Evolutionary conservation across 805 yeast genomes (phyloP).

Genomic region (Kluyveromyces starmeri): DNA sequence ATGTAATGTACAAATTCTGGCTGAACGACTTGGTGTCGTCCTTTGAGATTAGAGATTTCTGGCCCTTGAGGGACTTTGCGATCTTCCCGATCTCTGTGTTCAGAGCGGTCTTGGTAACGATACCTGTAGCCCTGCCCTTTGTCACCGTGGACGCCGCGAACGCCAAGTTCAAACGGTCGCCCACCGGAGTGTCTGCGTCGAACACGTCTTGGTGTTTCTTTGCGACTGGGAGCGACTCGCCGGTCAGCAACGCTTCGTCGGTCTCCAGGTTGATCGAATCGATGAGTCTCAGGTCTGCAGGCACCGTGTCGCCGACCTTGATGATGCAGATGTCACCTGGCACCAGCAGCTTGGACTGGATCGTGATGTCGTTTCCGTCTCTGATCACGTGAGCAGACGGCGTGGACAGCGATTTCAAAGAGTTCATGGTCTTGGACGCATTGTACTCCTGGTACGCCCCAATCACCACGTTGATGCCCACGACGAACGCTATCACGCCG

Average conservation of each 20-base stretch:
- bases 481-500: conserved; percentile 81
- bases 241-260: conserved; percentile 91
- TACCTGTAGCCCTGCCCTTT: conserved; percentile 88
- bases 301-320: conserved; percentile 88
- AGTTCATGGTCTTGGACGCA: conserved; percentile 89
- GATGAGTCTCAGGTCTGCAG: conserved; percentile 83
- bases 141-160: conserved; percentile 95
- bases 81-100: conserved; percentile 92
- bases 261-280: conserved; percentile 71
- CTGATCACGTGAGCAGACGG: conserved; percentile 88
- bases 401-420: conserved; percentile 85
- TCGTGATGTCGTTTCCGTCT: conserved; percentile 60
- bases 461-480: conserved; percentile 82
- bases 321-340: conserved; percentile 93
- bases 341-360: conserved; percentile 75
- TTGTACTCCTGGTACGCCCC: conserved; percentile 96
- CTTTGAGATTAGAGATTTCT: conserved; percentile 19
- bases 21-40: conserved; percentile 36
- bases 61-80: conserved; percentile 62
- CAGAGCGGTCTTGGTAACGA: conserved; percentile 85
- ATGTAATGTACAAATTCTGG: conserved; percentile 32
- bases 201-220: conserved; percentile 44
- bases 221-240: conserved; percentile 82
- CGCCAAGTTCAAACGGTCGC: conserved; percentile 69
- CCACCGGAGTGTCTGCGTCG: conserved; percentile 40